Base-by-base conservation (phyloP, 805 yeast species). In the Starmerella apis region DNA sequence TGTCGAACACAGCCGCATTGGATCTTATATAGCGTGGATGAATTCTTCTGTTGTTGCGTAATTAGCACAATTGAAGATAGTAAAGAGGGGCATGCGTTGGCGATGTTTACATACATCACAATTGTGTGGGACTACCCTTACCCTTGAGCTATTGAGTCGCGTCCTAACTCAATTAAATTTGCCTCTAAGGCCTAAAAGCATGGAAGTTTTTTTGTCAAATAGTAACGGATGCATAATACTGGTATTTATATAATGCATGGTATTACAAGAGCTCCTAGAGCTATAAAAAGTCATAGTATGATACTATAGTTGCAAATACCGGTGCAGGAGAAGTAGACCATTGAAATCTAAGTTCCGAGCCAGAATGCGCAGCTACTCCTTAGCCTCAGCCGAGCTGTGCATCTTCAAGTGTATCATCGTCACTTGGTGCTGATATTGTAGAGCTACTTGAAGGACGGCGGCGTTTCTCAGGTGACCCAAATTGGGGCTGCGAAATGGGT, bases 391-490 rank as follows among this genome's bases (percentile, higher is more conserved):
- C 16, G 23, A 41, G 33, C n/a, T 41, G 44, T 16, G 44, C 44
- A 16, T 59, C 60, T 39, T 56, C 59, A 14, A 56, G 45, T 2
- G 59, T 57, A 28, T 64, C 68, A 30, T 62, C 66, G 23, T 65
- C 69, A 31, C 63, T 58, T 11, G 56, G 57, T 8, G 61, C 61
- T 7, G 69, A 60, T 6, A 69, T 67, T 3, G 69, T 63, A 9
- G 68, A 65, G 45, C 64, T 59, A 28, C 67, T 63, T 9, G 62
- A 60, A 10, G 69, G 58, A 9, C 70, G 57, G 10, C 68, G 49
- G 13, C 53, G 57, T 22, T 52, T 46, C 33, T 44, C 53, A 10
- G 53, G 55, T 23, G 56, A 49, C 18, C 50, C 53, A 33, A 50
- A 51, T 19, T 49, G 54, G 23, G 50, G 51, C 19, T 23, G 43